Percentiles rank a stretch among this genome's conserved stretches.
These are phyloP conservation scores for Fonsecaea erecta DNA, from an alignment of 2,329 filamentous ascomycete species.

Conservation along the genomic window DNA sequence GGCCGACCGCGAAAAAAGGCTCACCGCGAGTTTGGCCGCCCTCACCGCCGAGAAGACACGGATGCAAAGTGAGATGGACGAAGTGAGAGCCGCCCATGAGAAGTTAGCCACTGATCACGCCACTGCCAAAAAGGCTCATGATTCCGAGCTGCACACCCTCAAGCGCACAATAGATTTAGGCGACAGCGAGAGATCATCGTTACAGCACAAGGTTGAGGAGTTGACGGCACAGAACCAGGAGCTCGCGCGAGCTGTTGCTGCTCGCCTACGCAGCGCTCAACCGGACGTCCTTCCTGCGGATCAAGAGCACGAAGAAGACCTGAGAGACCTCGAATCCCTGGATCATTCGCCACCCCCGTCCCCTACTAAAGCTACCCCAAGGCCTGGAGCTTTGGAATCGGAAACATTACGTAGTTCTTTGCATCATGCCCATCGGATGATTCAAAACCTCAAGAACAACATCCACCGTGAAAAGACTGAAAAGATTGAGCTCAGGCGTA, in stretches of 20 bases:
- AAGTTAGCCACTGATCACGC: slow-evolving; percentile 82
- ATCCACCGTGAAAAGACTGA: slow-evolving; percentile 98
- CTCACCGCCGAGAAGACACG: slow-evolving; percentile 75
- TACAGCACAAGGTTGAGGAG: slow-evolving; percentile 87
- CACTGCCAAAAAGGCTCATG: slow-evolving; percentile 76
- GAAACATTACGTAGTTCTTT: slow-evolving; percentile 95
- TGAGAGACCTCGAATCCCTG: slow-evolving; percentile 72
- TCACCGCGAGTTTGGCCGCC: slow-evolving; percentile 72
- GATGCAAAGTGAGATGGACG: slow-evolving; percentile 85
- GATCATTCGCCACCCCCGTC: slow-evolving; percentile 91
- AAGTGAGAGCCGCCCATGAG: slow-evolving; percentile 77
- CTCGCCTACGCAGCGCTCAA: slow-evolving; percentile 71
- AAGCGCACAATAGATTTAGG: slow-evolving; percentile 78
- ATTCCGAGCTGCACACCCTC: slow-evolving; percentile 82
- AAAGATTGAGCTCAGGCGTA: slow-evolving; percentile 91
- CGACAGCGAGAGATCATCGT: slow-evolving; percentile 75
- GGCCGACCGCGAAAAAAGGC: slow-evolving; percentile 79
- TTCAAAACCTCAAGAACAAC: slow-evolving; percentile 91
- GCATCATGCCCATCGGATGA: slow-evolving; percentile 92
- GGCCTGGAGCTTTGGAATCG: slow-evolving; percentile 86
- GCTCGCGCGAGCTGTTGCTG: slow-evolving; percentile 80
- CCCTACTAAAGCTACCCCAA: slow-evolving; percentile 86
- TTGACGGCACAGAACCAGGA: slow-evolving; percentile 88
- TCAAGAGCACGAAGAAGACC: slow-evolving; percentile 61
- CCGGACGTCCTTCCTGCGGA: slow-evolving; percentile 53